A percentile compares a stretch with the other conserved stretches of the same genome.
Conservation (phyloP, 2,329 filamentous ascomycete species). For the Phaeosphaeria sp. region DNA sequence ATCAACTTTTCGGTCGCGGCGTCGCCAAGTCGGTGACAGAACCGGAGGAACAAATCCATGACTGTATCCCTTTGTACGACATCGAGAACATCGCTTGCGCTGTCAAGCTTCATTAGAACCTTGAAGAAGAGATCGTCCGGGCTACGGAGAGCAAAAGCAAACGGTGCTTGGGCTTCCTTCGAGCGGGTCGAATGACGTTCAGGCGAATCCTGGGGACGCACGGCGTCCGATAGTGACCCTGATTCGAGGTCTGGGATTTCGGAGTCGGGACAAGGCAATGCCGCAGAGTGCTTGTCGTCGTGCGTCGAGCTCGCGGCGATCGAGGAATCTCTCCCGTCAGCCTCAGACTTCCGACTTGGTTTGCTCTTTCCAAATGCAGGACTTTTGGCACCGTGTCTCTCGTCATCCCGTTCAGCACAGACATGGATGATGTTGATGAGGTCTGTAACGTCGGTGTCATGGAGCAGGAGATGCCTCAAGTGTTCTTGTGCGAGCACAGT, state of each 20-base stretch:
- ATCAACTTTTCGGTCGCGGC: slow-evolving; percentile 69
- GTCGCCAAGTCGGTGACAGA: slow-evolving; percentile 69
- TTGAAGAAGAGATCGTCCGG: slow-evolving; percentile 34
- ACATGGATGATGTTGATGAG: slow-evolving; percentile 66
- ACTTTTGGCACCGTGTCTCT: slow-evolving; percentile 22
- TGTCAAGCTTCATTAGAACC: slow-evolving; percentile 37
- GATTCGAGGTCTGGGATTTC: not conserved
- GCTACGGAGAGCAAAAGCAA: slow-evolving; percentile 19
- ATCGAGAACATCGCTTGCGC: slow-evolving; percentile 48
- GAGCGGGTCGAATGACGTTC: not conserved
- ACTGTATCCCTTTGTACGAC: slow-evolving; percentile 71
- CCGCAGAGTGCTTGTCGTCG: not conserved
- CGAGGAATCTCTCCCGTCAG: not conserved
- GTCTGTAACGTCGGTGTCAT: slow-evolving; percentile 71
- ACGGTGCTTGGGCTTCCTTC: not conserved
- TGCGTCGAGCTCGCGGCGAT: not conserved
- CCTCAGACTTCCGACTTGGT: not conserved
- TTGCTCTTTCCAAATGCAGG: slow-evolving; percentile 9
- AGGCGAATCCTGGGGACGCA: not conserved
- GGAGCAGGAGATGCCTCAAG: slow-evolving; percentile 64
- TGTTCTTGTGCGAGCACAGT: slow-evolving; percentile 53
- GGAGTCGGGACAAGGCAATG: not conserved
- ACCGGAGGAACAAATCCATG: slow-evolving; percentile 69
- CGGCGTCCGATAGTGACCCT: not conserved
- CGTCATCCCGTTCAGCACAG: slow-evolving; percentile 54